Evolutionary conservation across 2,329 filamentous ascomycete genomes (phyloP).

Genomic region (Ceratocystis albifundus): DNA sequence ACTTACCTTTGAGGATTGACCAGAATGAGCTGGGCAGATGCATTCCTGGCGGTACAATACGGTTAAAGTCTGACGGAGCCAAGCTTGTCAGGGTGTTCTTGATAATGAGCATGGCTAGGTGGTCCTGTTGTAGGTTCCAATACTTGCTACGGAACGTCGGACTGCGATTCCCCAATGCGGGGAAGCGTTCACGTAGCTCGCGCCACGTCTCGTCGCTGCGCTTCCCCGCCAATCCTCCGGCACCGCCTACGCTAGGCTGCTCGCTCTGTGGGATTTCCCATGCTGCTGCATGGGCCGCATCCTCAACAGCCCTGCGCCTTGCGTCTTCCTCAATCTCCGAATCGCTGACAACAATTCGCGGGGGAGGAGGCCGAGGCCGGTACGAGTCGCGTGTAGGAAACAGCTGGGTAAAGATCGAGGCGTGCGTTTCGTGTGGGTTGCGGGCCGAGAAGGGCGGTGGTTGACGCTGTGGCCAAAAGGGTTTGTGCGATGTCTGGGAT

Average conservation of each 20-base stretch:
- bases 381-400: constrained; percentile 22
- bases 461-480: not conserved
- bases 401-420: constrained; percentile 22
- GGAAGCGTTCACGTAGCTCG: constrained; percentile 12
- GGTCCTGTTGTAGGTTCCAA: constrained; percentile 18
- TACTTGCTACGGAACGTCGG: constrained; percentile 17
- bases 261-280: constrained; percentile 4
- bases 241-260: not conserved
- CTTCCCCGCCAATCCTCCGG: not conserved
- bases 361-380: constrained; percentile 15
- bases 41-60: constrained; percentile 48
- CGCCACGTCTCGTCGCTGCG: constrained; percentile 14
- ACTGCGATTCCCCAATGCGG: not conserved
- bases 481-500: not conserved
- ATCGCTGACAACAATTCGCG: constrained; percentile 10
- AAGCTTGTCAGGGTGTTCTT: constrained; percentile 48
- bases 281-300: not conserved
- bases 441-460: constrained; percentile 10
- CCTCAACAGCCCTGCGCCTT: not conserved
- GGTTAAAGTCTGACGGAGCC: constrained; percentile 57
- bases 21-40: constrained; percentile 58
- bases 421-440: constrained; percentile 17
- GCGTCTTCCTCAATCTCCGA: constrained; percentile 6
- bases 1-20: constrained; percentile 46
- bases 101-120: constrained; percentile 42